Evolutionary conservation across 805 yeast species (phyloP), one percentile per base, ranked within the genome.

Genomic region (Nakazawaea molendinolei): DNA sequence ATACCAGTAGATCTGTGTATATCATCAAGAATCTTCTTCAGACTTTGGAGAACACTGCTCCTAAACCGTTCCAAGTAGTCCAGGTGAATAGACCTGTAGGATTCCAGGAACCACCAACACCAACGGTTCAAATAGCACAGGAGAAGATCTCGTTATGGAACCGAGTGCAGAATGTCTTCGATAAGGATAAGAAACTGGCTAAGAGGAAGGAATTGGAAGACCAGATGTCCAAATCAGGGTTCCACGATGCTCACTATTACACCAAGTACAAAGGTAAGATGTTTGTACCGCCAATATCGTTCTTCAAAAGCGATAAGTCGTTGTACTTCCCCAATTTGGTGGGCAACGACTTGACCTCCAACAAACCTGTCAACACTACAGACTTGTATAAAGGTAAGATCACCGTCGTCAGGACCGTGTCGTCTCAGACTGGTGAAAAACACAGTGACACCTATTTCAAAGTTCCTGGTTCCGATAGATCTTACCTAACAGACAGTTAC

Each of bases 181-280:
- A 76, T 42, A 60, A 66, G 21, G 69, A 68, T 6, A 69, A 69
- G 51, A 66, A 74, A 37, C 53, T 59, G 23, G 50, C 56, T 34
- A 60, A 79, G 34, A 63, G 76, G 19, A 66, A 63, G 36, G 74
- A 70, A 41, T 56, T 82, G 43, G 79, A 78, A 46, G 63, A 64
- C 31, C 86, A 82, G 57, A 67, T 80, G 45, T 71, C 79, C 18
- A 74, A 71, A 44, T 76, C 85, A 19, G 79, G 83, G n/a, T 69
- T 77, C 68, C 71, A 74, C 44, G 81, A 79, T 41, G 65, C 79
- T 51, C 73, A 74, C 48, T 67, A 72, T 3, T 79, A 75, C 51
- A 65, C 79, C 33, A 80, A 79, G 47, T 84, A 90, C 3, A 72
- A 77, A 25, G 98, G 97, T 17, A 86, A 87, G 58, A 67, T 89